A percentile compares a stretch with the other conserved stretches of the same genome.
phyloP scores from a whole-genome alignment of 371 early-diverging fungal genomes.

The Massospora cicadina region DNA sequence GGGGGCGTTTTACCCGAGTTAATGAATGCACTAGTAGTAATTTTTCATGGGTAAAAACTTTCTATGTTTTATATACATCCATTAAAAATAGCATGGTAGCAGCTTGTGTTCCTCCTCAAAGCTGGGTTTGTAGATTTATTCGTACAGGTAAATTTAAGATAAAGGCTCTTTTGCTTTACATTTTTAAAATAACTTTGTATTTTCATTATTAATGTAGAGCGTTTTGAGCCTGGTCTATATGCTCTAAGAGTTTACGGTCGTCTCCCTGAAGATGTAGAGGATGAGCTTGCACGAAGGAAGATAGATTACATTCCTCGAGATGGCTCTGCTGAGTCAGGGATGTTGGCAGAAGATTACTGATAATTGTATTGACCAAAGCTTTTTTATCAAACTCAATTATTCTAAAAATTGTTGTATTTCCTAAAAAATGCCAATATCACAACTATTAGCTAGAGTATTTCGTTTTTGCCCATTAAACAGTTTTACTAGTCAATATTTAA shows the following conservation, averaged over 20 bases:
- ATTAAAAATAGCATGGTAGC: constrained; percentile 38
- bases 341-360: not conserved
- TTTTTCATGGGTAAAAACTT: constrained; percentile 59
- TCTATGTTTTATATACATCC: not conserved
- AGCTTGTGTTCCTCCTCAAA: constrained; percentile 54
- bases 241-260: constrained; percentile 81
- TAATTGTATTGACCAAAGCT: not conserved
- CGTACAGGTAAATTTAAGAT: constrained; percentile 32
- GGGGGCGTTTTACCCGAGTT: constrained; percentile 46
- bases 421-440: no score
- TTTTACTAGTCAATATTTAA: no score
- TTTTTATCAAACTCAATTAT: not conserved
- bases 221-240: constrained; percentile 68
- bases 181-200: not conserved
- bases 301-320: constrained; percentile 36
- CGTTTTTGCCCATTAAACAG: no score
- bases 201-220: constrained; percentile 26
- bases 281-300: constrained; percentile 52
- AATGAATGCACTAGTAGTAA: constrained; percentile 69
- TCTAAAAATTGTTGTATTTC: no score
- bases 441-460: no score
- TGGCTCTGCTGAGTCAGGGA: constrained; percentile 7
- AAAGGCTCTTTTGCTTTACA: not conserved
- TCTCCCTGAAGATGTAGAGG: constrained; percentile 72
- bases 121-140: constrained; percentile 86